Conservation (phyloP, 1,284 basidiomycete genomes). For the Microbotryum silenes-acaulis region DNA sequence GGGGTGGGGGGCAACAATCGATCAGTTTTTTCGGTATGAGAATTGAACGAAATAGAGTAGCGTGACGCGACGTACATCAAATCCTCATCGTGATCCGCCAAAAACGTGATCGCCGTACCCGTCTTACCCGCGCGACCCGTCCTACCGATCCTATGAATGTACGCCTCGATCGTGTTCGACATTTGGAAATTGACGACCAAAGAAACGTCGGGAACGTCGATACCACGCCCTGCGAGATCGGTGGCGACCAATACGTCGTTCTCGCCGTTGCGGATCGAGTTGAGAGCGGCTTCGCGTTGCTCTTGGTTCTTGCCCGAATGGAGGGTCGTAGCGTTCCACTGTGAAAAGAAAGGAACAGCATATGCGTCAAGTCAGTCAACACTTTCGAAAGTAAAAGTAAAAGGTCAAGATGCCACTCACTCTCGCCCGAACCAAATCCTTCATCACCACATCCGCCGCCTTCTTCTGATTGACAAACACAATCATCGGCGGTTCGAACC, state of each 20-base stretch:
- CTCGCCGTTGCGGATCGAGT: conserved; percentile 73
- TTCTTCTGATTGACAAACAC: conserved; percentile 99
- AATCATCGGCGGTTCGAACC: conserved; percentile 84
- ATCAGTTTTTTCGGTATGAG: background rate
- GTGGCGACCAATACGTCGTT: conserved; percentile 86
- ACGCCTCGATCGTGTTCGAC: conserved; percentile 89
- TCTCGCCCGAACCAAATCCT: conserved; percentile 77
- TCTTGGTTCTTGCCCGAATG: conserved; percentile 98
- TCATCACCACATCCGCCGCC: conserved; percentile 91
- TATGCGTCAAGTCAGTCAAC: too few relatives aligned
- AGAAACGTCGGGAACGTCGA: conserved; percentile 93
- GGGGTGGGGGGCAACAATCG: background rate
- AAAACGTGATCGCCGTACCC: conserved; percentile 87
- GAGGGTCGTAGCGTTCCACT: conserved; percentile 81
- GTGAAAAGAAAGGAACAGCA: conserved; percentile 1
- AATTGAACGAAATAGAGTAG: too few relatives aligned
- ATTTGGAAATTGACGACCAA: conserved; percentile 97
- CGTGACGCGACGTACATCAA: conserved; percentile 64
- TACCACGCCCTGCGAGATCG: conserved; percentile 94
- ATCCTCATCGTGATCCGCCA: conserved; percentile 91
- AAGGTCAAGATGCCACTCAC: conserved; percentile 44
- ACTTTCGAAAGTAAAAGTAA: too few relatives aligned
- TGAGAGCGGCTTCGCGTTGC: conserved; percentile 85
- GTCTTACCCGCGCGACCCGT: conserved; percentile 95
- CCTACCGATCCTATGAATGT: conserved; percentile 94